Evolutionary conservation across 208 protist genomes (phyloP), one percentile per base, ranked within the genome.

Genomic region (Strigomonas oncopelti): DNA sequence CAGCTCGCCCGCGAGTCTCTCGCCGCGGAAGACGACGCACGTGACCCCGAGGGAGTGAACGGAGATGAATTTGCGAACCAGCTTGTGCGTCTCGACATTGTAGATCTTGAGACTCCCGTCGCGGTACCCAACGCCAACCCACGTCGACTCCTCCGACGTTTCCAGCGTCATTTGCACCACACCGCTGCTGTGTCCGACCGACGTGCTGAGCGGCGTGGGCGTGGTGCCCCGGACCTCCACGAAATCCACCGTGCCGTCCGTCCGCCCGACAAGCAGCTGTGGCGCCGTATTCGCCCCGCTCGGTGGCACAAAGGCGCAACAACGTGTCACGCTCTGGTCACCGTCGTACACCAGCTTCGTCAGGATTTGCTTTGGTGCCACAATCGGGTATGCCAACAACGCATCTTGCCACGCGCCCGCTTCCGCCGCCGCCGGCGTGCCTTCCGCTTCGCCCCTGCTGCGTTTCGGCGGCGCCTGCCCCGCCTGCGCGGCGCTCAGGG

Each of bases 101-200:
- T 89, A 95, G 29, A 95, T 76, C 66, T 92, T 91, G 18, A 95
- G 80, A 68, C 74, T 80, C 1, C 90, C 90, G 62, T 92, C 85
- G 16, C 90, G 84, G 68, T 91, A 93, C 27, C 90, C 90, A 4
- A 91, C 81, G 0, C 77, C 90, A 1, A 92, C 69, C 87, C 90
- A 95, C 18, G 70, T 68, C 0, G 55, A 46, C 22, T 67, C 31
- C 9, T 53, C 20, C 4, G 57, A 45, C 42, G 45, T 32, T 36
- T 74, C 56, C 7, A 48, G 28, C 29, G 34, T 34, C 9, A 67
- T 38, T 42, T 7, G 29, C 8, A 69, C 27, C 7, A 62, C 55
- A 20, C 58, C 28, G 48, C 32, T n/a, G 29, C n/a, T 32, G 59
- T 67, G 55, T 18, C 67, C 24, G 0, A 65, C 59, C 1, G 58